These are phyloP conservation scores for Candida peoriensis DNA, from an alignment of 805 yeast genomes.

Conservation along the genomic window DNA sequence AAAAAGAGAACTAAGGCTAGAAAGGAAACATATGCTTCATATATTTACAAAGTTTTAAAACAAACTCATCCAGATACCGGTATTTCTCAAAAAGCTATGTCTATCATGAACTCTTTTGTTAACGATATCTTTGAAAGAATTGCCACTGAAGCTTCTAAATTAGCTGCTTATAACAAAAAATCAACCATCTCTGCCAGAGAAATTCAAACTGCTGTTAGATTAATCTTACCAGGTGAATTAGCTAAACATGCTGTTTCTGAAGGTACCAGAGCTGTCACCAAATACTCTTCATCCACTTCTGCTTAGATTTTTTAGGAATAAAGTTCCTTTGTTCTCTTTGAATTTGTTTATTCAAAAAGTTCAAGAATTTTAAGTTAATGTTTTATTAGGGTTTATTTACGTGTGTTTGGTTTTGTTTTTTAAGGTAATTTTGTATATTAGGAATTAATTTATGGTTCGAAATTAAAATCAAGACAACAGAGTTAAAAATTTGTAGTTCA, in stretches of 20 bases:
- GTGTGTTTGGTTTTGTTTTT: slow-evolving; percentile 21
- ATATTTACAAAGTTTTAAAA: slow-evolving; percentile 95
- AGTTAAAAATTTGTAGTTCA: too few species aligned
- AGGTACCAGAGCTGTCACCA: slow-evolving; percentile 98
- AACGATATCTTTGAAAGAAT: slow-evolving; percentile 98
- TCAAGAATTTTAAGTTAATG: slow-evolving; percentile 7
- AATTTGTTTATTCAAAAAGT: too few species aligned
- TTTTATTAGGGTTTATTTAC: slow-evolving; percentile 25
- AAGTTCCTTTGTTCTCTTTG: too few species aligned
- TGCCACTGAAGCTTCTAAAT: slow-evolving; percentile 95
- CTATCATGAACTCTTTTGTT: slow-evolving; percentile 96
- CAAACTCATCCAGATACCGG: slow-evolving; percentile 99
- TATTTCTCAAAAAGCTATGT: slow-evolving; percentile 97
- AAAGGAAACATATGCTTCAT: slow-evolving; percentile 96
- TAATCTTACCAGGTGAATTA: slow-evolving; percentile 96
- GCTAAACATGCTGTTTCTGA: slow-evolving; percentile 98
- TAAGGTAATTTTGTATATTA: slow-evolving; percentile 26
- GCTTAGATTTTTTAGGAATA: slow-evolving; percentile 26
- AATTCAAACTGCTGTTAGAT: slow-evolving; percentile 97
- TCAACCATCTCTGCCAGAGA: slow-evolving; percentile 97
- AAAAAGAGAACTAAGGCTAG: slow-evolving; percentile 94
- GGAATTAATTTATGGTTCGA: slow-evolving; percentile 26
- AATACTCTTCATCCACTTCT: slow-evolving; percentile 69
- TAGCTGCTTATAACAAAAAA: slow-evolving; percentile 98
- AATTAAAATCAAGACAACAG: too few species aligned